Evolutionary conservation across 2,329 filamentous ascomycete genomes (phyloP), one percentile per base, ranked within the genome.

Genomic region (Zymoseptoria pseudotritici): DNA sequence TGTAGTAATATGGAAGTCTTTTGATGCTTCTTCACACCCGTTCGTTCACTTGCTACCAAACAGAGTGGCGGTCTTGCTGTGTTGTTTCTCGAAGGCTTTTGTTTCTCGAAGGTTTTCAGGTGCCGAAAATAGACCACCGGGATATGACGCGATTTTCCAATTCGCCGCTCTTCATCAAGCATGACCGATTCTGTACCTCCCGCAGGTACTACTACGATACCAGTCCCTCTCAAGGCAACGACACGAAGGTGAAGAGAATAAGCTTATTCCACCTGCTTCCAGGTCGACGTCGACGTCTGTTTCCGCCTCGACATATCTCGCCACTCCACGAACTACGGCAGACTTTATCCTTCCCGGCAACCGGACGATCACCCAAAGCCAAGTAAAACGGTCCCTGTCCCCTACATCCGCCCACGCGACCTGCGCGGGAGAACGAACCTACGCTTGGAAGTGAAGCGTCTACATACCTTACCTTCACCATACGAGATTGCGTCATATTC

Each of bases 401-500:
- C 13, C 36, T n/a, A n/a, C 36, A 24, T 24, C 22, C 22, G 22
- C 22, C 22, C 22, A 46, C 36, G 36, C 36, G 36, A 46, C 17
- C 36, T 46, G 13, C 36, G 36, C 36, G 36, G 36, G 36, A 42
- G 22, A 24, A 22, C 21, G 31, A 36, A 42, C 36, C 36, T 42
- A 42, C 36, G 36, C 26, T 29, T 46, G 13, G 31, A 17, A 17
- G 36, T 46, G 36, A 46, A 46, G 36, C 17, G 36, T 17, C 3
- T 46, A 42, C 36, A n/a, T 42, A 46, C 36, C 36, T n/a, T n/a
- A n/a, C 54, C 26, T 17, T 24, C 31, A 20, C 29, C 20, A 29
- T 9, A 21, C 53, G 10, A 20, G n/a, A n/a, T 19, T 54, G 29
- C 54, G 54, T 55, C 54, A 55, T 55, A 55, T 55, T 46, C 29